Evolutionary conservation across 345 rosid species (phyloP).

Genomic region (Eucalyptus sp.): DNA sequence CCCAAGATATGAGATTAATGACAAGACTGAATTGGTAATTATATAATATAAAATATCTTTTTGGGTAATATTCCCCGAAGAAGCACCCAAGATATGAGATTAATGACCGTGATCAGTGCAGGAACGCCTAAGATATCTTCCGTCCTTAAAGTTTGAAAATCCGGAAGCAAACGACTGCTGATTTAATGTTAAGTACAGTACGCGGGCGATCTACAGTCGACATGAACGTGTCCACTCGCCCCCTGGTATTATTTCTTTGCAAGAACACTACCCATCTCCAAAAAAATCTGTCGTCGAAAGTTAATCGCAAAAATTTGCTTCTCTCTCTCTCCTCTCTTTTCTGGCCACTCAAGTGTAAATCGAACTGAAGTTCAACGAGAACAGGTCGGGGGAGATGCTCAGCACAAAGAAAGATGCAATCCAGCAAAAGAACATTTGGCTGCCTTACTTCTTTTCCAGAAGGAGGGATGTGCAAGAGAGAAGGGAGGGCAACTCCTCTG

Average conservation of each 20-base stretch:
- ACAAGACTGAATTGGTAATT: too few relatives aligned
- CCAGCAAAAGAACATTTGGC: background rate
- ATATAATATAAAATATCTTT: too few relatives aligned
- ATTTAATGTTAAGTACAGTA: background rate
- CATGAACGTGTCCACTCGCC: background rate
- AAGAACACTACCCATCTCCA: background rate
- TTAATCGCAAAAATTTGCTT: background rate
- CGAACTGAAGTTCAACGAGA: background rate
- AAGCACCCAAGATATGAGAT: background rate
- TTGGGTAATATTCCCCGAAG: background rate
- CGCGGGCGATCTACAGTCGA: background rate
- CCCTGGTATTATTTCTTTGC: background rate
- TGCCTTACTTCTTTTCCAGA: constrained; percentile 41
- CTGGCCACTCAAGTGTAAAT: background rate
- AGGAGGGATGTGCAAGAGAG: constrained; percentile 63
- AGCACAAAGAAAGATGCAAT: background rate
- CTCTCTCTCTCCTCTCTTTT: background rate
- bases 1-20: too few relatives aligned
- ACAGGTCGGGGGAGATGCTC: background rate
- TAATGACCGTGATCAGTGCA: background rate
- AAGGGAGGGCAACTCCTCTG: constrained; percentile 69
- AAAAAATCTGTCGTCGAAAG: background rate
- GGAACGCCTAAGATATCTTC: background rate
- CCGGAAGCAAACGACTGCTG: background rate
- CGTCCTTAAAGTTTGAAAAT: background rate